Evolutionary conservation across 1,284 basidiomycete genomes (phyloP), one percentile per base, ranked within the genome.

Genomic region (Marasmius tenuissimus): DNA sequence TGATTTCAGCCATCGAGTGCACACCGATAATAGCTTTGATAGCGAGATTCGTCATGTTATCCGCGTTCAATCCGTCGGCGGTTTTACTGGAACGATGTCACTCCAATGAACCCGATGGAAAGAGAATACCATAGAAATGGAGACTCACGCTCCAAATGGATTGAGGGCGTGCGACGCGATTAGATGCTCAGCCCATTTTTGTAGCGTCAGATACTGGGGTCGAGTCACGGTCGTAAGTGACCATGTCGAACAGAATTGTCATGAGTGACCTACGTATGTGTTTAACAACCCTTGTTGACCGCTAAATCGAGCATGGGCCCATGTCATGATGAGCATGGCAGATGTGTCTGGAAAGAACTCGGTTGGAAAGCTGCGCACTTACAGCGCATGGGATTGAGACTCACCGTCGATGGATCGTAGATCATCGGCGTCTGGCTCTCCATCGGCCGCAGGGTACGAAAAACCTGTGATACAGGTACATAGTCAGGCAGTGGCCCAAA

Each of bases 21-120:
- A 70, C 59, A 5, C 64, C 68, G 47, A 70, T 54, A 60, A 70
- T 69, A 12, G 66, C 68, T 48, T 69, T 70, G 60, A 70, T 61
- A 12, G 63, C 65, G 27, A 67, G 50, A 49, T 67, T 67, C 5
- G 66, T 64, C 51, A 59, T 57, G 47, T 66, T 64, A 12, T 61
- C 18, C 34, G 14, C 53, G 27, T 47, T 42, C 11, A 62, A 20
- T 35, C 61, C 62, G 53, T 67, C 66, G 14, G 58, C 53, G 11
- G 60, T 53, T 27, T 38, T 34, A 18, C 66, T 65, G n/a, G 27
- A 4, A 27, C 27, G 27, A 27, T 27, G 27, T 27, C 27, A 27
- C 27, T 27, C 27, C 27, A 16, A 47, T 22, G 47, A 52, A 55
- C 22, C 20, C 14, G 38, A 27, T 16, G 16, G 18, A 6, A 35